phyloP scores from a whole-genome alignment of 2,329 filamentous ascomycete species.

The Emydomyces testavorans region DNA sequence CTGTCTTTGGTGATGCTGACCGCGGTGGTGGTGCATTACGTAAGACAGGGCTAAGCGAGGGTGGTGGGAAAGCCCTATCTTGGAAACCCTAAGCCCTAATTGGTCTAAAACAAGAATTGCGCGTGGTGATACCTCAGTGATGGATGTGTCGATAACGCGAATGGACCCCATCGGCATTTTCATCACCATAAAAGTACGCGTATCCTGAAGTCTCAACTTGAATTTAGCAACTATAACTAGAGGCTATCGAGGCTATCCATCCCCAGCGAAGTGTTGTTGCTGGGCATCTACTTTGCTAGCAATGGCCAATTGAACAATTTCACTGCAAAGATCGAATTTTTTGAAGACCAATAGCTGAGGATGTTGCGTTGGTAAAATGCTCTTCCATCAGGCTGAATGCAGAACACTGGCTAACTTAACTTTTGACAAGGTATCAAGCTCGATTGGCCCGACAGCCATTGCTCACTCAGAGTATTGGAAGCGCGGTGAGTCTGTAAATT shows the following conservation, averaged over 20 bases:
- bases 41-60: slow-evolving; percentile 17
- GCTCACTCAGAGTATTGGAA: slow-evolving; percentile 82
- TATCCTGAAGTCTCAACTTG: too few relatives aligned
- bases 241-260: too few relatives aligned
- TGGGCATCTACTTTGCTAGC: neutral
- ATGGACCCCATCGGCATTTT: neutral
- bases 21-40: slow-evolving; percentile 13
- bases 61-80: slow-evolving; percentile 6
- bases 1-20: slow-evolving; percentile 2
- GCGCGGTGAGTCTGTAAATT: slow-evolving; percentile 49
- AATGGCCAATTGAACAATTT: neutral
- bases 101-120: neutral
- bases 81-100: slow-evolving; percentile 14
- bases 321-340: neutral
- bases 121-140: slow-evolving; percentile 8
- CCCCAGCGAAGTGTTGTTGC: too few relatives aligned
- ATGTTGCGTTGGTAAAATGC: slow-evolving; percentile 34
- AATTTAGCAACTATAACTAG: too few relatives aligned
- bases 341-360: slow-evolving; percentile 16
- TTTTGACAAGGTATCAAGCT: slow-evolving; percentile 60
- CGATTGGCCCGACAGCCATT: slow-evolving; percentile 70
- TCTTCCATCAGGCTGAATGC: neutral
- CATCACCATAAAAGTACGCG: too few relatives aligned
- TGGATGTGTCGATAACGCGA: neutral
- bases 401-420: neutral